Base-by-base conservation (phyloP, 805 yeast genomes). In the Kodamaea kaohsiungensis region DNA sequence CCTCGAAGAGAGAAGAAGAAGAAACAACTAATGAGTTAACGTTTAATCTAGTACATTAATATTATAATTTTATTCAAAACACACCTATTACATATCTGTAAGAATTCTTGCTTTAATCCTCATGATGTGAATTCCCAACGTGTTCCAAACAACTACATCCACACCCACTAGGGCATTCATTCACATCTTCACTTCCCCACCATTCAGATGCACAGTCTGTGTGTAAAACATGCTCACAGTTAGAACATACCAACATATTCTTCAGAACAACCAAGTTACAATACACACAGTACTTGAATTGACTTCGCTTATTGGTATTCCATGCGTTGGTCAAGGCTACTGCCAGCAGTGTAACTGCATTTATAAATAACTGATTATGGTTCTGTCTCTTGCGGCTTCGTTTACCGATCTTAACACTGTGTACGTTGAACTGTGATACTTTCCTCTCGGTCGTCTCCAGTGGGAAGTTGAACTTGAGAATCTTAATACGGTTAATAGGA, bases 111-210 rank as follows among this genome's bases (percentile, higher is more conserved):
- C 8, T 3, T 12, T 30, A 30, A 8, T 30, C 35, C 35, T 30
- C 35, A 30, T 38, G 13, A 38, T 38, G 18, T 38, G 42, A 38
- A n/a, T 17, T 16, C 3, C n/a, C n/a, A 9, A 46, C 48, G 16
- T 46, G 40, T 22, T 71, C 75, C 9, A 83, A 65, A 69, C 97
- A 90, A 4, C 64, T 58, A 62, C 97, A 91, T 0, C 96, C 96
- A 74, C 97, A 91, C 0, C 96, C 97, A 46, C 88, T 80, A 0
- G 96, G 86, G 68, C 97, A 90, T 61, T 87, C 88, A 3, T 61
- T 64, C 7, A 66, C 65, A 22, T 63, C 72, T 1, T 66, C 61
- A 18, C 43, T 39, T 7, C 70, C 69, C 90, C 96, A 91, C 97
- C 98, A 92, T 49, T 79, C 79, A 16, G 78, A 70, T 0, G 96